Base-by-base conservation (phyloP, 2,329 filamentous ascomycete genomes). In the Venturia carpophila region DNA sequence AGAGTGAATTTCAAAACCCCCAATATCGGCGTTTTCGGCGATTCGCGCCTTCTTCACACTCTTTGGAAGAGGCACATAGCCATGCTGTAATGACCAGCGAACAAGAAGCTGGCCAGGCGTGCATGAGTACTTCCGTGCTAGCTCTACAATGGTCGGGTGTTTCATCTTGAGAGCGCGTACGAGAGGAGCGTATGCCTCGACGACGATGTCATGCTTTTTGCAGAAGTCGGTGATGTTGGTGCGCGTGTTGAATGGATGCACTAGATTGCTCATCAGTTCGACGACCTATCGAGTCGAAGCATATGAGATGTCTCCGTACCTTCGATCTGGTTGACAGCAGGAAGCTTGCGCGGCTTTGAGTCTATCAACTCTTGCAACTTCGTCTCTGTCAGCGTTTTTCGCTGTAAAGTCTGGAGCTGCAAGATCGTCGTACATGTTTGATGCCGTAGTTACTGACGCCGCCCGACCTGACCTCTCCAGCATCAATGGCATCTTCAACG, bases 391-490 rank as follows among this genome's bases (percentile, higher is more conserved):
- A 62, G n/a, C 17, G 41, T 10, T 30, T 21, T 11, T 24, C 5
- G 1, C 21, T 56, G n/a, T n/a, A n/a, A n/a, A n/a, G n/a, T 58
- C 15, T n/a, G 27, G 2, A 13, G 49, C 17, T 27, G 15, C 1
- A 11, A 34, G 17, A 21, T 11, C 21, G 79, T 55, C 85, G 76
- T 70, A 87, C 86, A 78, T 92, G 90, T 68, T 84, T 84, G 49
- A 89, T 83, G 0, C 90, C 90, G 71, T 84, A 94, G 75, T 94
- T 94, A 71, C 86, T 90, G 0, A 94, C 88, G 0, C 90, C 90
- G 30, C 85, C 89, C 68, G 83, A 86, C 71, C 77, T 86, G 39
- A 91, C 79, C 76, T 92, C 86, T 0, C 90, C 89, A 1, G 84
- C 87, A 5, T 82, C 75, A 39, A 92, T 85, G 0, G 90, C 89